These are phyloP conservation scores for Solanum ossicruentum DNA, from an alignment of 257 asterid species.

Conservation along the genomic window DNA sequence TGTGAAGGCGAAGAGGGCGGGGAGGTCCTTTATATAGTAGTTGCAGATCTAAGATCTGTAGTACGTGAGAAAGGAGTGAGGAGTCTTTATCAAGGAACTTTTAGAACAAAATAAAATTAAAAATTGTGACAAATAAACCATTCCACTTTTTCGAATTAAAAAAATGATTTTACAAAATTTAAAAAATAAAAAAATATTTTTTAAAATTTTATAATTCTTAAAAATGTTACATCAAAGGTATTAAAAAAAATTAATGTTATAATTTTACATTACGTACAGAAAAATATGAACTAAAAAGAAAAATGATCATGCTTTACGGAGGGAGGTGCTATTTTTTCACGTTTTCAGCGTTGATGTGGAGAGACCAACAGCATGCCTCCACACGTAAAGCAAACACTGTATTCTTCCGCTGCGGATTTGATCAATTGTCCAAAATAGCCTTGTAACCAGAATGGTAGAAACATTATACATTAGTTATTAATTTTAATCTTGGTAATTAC, in stretches of 20 bases:
- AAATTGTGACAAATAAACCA: background rate
- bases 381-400: background rate
- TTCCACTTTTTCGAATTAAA: no score
- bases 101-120: background rate
- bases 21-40: conserved; percentile 12
- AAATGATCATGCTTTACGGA: no score
- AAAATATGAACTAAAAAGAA: no score
- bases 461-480: background rate
- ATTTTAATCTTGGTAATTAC: background rate
- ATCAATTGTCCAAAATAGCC: background rate
- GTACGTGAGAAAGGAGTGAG: background rate
- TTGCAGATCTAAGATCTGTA: conserved; percentile 15
- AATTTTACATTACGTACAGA: no score
- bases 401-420: background rate
- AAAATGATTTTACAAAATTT: no score
- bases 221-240: no score
- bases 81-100: background rate
- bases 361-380: background rate
- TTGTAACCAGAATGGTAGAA: background rate
- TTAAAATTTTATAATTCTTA: no score
- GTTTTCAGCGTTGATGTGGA: background rate
- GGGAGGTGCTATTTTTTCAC: background rate
- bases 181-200: no score
- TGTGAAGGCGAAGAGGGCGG: conserved; percentile 6
- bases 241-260: no score